Percentiles rank a stretch among this genome's conserved stretches.
phyloP scores from a whole-genome alignment of 228 moss, liverwort and hornwort species.

The Sphagnum fallax region DNA sequence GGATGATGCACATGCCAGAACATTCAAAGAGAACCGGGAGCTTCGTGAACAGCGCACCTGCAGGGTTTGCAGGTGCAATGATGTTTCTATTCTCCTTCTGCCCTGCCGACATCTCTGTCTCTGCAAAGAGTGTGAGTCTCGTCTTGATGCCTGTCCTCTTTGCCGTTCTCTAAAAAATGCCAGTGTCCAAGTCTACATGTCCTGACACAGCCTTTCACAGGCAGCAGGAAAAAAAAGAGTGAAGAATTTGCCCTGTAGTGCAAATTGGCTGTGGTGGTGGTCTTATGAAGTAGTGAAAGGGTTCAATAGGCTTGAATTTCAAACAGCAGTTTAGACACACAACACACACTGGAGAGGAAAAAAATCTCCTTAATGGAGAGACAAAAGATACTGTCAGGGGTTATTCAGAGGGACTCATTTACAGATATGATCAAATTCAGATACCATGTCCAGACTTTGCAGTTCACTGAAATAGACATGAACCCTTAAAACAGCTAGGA shows the following conservation, averaged over 20 bases:
- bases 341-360: background rate
- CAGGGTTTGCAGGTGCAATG: slow-evolving; percentile 49
- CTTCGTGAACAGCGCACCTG: slow-evolving; percentile 59
- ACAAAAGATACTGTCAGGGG: no score
- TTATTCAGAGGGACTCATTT: slow-evolving; percentile 5
- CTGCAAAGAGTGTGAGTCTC: slow-evolving; percentile 60
- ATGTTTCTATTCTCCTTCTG: slow-evolving; percentile 52
- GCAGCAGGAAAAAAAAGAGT: background rate
- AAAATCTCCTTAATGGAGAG: background rate
- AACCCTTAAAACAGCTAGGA: slow-evolving; percentile 11
- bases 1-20: slow-evolving; percentile 41
- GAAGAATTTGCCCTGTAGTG: no score
- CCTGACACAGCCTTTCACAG: slow-evolving; percentile 14
- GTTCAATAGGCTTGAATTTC: slow-evolving; percentile 10
- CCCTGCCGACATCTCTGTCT: slow-evolving; percentile 68
- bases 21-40: slow-evolving; percentile 46
- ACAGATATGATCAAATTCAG: slow-evolving; percentile 25
- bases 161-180: slow-evolving; percentile 54
- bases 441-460: slow-evolving; percentile 21
- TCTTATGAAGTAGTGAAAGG: background rate
- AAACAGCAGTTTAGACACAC: slow-evolving; percentile 5
- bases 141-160: slow-evolving; percentile 41
- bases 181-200: slow-evolving; percentile 68
- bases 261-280: slow-evolving; percentile 8
- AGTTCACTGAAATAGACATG: slow-evolving; percentile 8